Conservation (phyloP, 371 early-diverging fungal species). For the Mucor mucedo region DNA sequence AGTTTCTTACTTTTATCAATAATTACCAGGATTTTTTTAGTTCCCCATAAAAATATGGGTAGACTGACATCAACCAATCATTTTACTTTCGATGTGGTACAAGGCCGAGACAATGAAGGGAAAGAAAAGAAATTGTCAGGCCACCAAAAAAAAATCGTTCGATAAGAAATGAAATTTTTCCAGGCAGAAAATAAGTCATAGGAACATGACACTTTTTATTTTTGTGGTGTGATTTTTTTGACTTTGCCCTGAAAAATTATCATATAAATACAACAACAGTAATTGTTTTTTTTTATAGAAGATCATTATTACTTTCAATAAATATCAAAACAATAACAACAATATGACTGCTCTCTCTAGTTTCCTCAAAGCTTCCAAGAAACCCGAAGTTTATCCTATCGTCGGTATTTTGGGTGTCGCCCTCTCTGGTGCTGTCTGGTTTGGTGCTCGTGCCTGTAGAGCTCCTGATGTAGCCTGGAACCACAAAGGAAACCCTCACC, state of each 20-base stretch:
- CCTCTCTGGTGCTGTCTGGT: constrained; percentile 40
- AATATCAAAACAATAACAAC: not conserved
- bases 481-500: constrained; percentile 28
- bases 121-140: too few species aligned
- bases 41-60: too few species aligned
- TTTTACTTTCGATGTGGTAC: too few species aligned
- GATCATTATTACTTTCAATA: not conserved
- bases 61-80: too few species aligned
- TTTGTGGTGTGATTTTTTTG: constrained; percentile 16
- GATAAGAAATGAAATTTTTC: too few species aligned
- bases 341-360: constrained; percentile 17
- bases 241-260: not conserved
- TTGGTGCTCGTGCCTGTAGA: constrained; percentile 31
- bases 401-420: constrained; percentile 44
- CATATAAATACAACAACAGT: not conserved
- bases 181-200: too few species aligned
- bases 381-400: constrained; percentile 49
- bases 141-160: too few species aligned
- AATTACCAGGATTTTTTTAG: too few species aligned
- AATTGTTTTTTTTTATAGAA: not conserved
- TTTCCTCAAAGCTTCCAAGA: constrained; percentile 43
- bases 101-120: too few species aligned
- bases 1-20: too few species aligned
- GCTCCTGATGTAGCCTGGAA: constrained; percentile 53
- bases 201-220: not conserved